A percentile compares a stretch with the other conserved stretches of the same genome.
These are phyloP conservation scores for Phascolomyces articulosus DNA, from an alignment of 371 early-diverging fungal species.

Conservation along the genomic window DNA sequence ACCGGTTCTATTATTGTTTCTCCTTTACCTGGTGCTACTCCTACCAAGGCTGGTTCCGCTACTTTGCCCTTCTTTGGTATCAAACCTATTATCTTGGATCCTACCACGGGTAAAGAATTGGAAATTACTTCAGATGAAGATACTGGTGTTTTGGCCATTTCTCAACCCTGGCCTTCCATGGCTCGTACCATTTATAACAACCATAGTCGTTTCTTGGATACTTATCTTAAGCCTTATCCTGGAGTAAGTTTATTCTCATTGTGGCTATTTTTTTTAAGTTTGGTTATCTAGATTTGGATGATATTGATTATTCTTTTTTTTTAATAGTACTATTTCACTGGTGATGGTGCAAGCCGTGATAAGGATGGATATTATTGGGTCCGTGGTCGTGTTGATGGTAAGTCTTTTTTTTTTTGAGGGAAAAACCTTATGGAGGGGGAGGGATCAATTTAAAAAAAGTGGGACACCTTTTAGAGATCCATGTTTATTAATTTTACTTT, in stretches of 20 bases:
- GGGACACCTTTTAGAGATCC: background rate
- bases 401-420: slow-evolving; percentile 9
- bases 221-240: slow-evolving; percentile 87
- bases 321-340: slow-evolving; percentile 76
- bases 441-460: too few species aligned
- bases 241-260: slow-evolving; percentile 35
- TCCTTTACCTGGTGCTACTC: slow-evolving; percentile 86
- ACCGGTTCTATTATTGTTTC: slow-evolving; percentile 95
- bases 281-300: too few species aligned
- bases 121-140: slow-evolving; percentile 64
- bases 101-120: slow-evolving; percentile 79
- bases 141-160: slow-evolving; percentile 88
- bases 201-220: slow-evolving; percentile 86
- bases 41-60: slow-evolving; percentile 95
- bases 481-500: background rate
- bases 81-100: slow-evolving; percentile 82
- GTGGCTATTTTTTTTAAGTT: too few species aligned
- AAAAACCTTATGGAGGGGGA: too few species aligned
- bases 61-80: slow-evolving; percentile 98
- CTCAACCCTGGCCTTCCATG: slow-evolving; percentile 93
- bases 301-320: too few species aligned
- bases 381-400: slow-evolving; percentile 88
- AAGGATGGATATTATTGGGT: slow-evolving; percentile 94
- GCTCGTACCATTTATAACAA: slow-evolving; percentile 91
- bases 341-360: slow-evolving; percentile 89